Evolutionary conservation across 805 yeast species (phyloP).

Genomic region (Ogataea pini): DNA sequence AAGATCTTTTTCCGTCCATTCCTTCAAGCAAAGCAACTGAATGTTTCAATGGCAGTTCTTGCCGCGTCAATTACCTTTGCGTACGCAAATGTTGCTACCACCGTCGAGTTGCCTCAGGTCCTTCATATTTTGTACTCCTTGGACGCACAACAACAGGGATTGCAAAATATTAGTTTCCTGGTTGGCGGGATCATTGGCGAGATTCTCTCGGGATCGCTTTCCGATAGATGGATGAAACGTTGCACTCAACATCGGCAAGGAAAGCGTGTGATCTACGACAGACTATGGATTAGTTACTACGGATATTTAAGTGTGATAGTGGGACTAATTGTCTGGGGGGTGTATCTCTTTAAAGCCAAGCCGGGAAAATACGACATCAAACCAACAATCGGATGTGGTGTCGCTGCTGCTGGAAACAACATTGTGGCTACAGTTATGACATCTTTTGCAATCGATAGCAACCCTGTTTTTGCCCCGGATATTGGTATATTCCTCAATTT

Average conservation of each 20-base stretch:
- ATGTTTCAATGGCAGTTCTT: constrained; percentile 4
- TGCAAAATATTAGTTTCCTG: constrained; percentile 8
- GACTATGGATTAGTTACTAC: constrained; percentile 10
- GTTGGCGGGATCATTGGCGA: constrained; percentile 11
- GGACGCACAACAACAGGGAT: constrained; percentile 8
- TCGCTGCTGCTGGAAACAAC: constrained; percentile 11
- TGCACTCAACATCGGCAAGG: constrained; percentile 3
- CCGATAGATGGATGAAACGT: constrained; percentile 9
- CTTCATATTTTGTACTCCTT: constrained; percentile 1
- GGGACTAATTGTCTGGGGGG: constrained; percentile 11
- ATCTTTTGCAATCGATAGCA: constrained; percentile 11
- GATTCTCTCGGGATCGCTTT: constrained; percentile 9
- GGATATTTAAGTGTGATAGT: constrained; percentile 4
- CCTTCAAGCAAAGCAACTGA: constrained; percentile 1
- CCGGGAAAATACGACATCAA: constrained; percentile 4
- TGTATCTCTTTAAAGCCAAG: constrained; percentile 7
- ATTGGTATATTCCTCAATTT: constrained; percentile 9
- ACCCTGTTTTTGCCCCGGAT: constrained; percentile 6
- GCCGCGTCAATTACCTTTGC: constrained; percentile 7
- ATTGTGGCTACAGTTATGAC: constrained; percentile 10
- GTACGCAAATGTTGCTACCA: constrained; percentile 7
- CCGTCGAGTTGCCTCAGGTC: constrained; percentile 9
- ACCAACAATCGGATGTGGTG: constrained; percentile 8
- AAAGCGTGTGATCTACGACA: constrained; percentile 7
- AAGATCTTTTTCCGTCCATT: constrained; percentile 6